Evolutionary conservation across 192 early-diverging fungal species (phyloP).

Genomic region (Backusella circina): DNA sequence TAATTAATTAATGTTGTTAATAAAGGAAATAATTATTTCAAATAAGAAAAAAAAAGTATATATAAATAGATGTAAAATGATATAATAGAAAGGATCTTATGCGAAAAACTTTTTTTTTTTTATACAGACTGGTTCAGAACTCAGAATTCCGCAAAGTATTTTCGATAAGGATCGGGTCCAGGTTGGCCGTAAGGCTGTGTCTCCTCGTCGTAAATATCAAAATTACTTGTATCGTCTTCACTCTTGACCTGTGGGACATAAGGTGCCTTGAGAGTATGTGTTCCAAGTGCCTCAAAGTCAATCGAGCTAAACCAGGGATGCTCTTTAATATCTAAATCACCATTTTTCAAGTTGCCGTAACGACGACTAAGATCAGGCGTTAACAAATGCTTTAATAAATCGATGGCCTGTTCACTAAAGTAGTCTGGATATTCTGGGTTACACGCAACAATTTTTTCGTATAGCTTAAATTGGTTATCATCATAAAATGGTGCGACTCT

Average conservation of each 20-base stretch:
- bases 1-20: neutral
- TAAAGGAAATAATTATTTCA: neutral
- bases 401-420: constrained; percentile 60
- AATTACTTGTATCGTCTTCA: constrained; percentile 13
- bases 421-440: constrained; percentile 66
- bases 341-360: constrained; percentile 78
- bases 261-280: neutral
- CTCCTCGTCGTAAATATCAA: constrained; percentile 13
- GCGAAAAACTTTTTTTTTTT: neutral
- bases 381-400: constrained; percentile 72
- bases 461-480: constrained; percentile 82
- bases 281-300: constrained; percentile 38
- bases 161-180: neutral
- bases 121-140: neutral
- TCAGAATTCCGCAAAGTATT: constrained; percentile 13
- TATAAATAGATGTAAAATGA: neutral
- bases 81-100: neutral
- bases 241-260: constrained; percentile 1
- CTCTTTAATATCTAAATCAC: constrained; percentile 66
- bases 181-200: neutral
- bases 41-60: neutral
- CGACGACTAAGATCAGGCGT: constrained; percentile 75
- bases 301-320: constrained; percentile 77
- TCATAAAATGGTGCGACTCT: constrained; percentile 74
- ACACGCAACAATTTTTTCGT: constrained; percentile 80